A percentile compares a stretch with the other conserved stretches of the same genome.
Evolutionary conservation across 352 stramenopile genomes (phyloP).

Genomic region (Ophiocytium majus): DNA sequence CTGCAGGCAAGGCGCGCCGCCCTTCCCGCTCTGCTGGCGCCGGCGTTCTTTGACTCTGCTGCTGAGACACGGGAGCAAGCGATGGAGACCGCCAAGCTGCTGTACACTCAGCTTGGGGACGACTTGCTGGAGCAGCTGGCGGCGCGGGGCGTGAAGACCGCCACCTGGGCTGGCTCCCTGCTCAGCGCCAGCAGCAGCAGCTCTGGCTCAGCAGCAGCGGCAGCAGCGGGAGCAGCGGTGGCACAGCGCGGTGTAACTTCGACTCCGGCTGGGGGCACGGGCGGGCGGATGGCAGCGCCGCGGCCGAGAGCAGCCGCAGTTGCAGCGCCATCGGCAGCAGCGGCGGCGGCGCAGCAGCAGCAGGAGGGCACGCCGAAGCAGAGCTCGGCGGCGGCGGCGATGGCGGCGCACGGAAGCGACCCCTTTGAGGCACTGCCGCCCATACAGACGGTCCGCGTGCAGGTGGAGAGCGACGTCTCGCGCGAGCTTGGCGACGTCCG

Average conservation of each 20-base stretch:
- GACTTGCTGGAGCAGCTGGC: background rate
- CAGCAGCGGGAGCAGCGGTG: background rate
- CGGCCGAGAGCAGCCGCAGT: background rate
- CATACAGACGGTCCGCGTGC: conserved; percentile 23
- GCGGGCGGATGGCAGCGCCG: background rate
- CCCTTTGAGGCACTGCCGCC: background rate
- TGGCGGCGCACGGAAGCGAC: background rate
- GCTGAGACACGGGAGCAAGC: background rate
- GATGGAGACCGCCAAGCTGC: background rate
- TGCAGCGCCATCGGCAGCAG: background rate
- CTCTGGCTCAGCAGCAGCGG: background rate
- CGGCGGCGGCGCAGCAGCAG: too few species aligned
- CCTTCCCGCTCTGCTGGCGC: background rate
- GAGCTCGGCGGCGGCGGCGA: too few species aligned
- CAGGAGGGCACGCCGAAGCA: background rate
- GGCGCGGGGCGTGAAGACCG: background rate
- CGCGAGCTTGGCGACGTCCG: conserved; percentile 32
- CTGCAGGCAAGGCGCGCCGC: too few species aligned
- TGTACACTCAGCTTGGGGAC: background rate
- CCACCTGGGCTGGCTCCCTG: background rate
- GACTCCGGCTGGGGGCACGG: too few species aligned
- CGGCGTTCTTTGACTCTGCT: background rate
- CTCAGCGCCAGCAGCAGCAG: background rate
- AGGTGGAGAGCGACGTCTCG: conserved; percentile 32
- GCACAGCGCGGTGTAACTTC: background rate